Evolutionary conservation across 345 rosid species (phyloP).

Genomic region (Geranium brycei): DNA sequence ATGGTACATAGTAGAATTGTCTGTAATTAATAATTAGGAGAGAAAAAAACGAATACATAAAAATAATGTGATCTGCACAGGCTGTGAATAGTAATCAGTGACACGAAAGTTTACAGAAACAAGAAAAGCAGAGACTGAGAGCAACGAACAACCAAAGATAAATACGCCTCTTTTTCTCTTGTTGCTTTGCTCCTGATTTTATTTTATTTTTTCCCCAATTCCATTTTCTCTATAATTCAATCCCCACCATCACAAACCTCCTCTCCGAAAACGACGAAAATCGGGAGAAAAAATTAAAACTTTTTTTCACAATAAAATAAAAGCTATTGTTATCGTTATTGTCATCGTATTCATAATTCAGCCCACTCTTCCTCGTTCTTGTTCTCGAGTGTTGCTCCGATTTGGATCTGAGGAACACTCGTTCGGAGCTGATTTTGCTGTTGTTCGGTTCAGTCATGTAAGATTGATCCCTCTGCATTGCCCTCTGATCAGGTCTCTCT

Average conservation of each 20-base stretch:
- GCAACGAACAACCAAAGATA: slow-evolving; percentile 11
- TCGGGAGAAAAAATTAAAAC: background rate
- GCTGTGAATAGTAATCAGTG: background rate
- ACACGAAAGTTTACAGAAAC: slow-evolving; percentile 3
- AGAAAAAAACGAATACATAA: too few relatives aligned
- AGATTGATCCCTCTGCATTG: slow-evolving; percentile 21
- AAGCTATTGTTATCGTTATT: background rate
- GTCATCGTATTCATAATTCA: background rate
- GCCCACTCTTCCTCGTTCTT: background rate
- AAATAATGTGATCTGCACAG: background rate
- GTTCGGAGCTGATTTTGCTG: slow-evolving; percentile 23
- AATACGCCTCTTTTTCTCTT: slow-evolving; percentile 11
- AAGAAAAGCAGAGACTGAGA: slow-evolving; percentile 2
- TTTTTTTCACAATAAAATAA: background rate
- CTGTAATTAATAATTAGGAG: too few relatives aligned
- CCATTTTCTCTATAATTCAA: slow-evolving; percentile 3
- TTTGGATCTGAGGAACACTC: slow-evolving; percentile 35
- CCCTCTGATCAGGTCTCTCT: slow-evolving; percentile 30
- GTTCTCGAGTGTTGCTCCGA: slow-evolving; percentile 22
- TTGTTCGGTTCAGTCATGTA: slow-evolving; percentile 13
- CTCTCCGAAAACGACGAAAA: background rate
- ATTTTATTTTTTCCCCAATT: slow-evolving; percentile 3
- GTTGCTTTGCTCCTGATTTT: slow-evolving; percentile 10
- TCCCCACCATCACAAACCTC: background rate
- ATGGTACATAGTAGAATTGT: too few relatives aligned